Evolutionary conservation across 2,329 filamentous ascomycete genomes (phyloP).

Genomic region (Trichothecium sympodiale): DNA sequence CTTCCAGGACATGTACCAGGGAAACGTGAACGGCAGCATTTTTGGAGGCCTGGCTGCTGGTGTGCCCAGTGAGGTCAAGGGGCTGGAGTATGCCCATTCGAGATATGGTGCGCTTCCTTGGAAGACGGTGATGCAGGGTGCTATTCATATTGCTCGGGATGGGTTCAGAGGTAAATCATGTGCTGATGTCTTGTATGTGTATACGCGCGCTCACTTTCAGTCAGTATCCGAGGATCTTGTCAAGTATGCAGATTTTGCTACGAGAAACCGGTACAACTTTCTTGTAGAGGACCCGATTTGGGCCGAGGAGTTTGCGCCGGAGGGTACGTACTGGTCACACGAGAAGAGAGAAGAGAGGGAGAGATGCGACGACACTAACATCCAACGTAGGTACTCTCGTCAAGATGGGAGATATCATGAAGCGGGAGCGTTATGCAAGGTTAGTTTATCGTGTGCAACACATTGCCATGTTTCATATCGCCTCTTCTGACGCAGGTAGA

Average conservation of each 20-base stretch:
- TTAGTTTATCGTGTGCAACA: conserved; percentile 12
- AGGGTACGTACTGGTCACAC: conserved; percentile 42
- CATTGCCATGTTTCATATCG: background rate
- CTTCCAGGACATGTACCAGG: conserved; percentile 73
- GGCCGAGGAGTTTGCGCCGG: conserved; percentile 80
- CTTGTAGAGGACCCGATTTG: conserved; percentile 65
- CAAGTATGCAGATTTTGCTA: conserved; percentile 5
- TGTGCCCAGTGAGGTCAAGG: conserved; percentile 66
- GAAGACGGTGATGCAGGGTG: conserved; percentile 61
- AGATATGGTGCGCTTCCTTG: conserved; percentile 61
- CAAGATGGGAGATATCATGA: conserved; percentile 65
- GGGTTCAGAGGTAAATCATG: conserved; percentile 46
- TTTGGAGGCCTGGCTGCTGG: conserved; percentile 61
- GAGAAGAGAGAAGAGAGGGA: too few relatives aligned
- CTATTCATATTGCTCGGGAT: conserved; percentile 60
- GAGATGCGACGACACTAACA: background rate
- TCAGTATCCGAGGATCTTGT: conserved; percentile 61
- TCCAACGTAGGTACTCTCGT: conserved; percentile 44
- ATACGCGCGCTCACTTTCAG: background rate
- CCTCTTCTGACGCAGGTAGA: background rate
- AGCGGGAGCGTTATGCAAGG: conserved; percentile 64
- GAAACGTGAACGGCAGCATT: conserved; percentile 56
- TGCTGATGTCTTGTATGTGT: background rate
- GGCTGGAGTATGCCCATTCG: conserved; percentile 66
- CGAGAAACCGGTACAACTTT: conserved; percentile 39